phyloP scores from a whole-genome alignment of 768 basidiomycete species.

The Daedaleopsis sinensis region DNA sequence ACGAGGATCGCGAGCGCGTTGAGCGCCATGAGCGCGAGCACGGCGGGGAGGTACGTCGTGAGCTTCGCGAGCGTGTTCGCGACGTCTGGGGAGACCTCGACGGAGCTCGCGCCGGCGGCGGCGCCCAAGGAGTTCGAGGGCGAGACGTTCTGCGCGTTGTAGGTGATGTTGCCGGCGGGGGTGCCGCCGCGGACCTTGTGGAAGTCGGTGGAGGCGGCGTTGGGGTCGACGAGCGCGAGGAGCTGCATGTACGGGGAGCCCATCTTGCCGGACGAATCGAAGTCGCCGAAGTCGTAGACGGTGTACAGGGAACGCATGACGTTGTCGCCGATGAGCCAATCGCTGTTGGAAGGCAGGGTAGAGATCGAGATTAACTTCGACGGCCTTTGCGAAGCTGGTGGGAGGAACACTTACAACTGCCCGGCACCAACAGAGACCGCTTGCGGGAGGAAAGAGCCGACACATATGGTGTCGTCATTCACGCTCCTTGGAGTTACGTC shows the following conservation, averaged over 20 bases:
- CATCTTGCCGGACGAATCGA: constrained; percentile 61
- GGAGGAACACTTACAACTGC: constrained; percentile 58
- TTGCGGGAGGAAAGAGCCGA: constrained; percentile 78
- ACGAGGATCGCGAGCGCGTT: constrained; percentile 72
- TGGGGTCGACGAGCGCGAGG: constrained; percentile 67
- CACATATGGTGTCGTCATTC: constrained; percentile 52
- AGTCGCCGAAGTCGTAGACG: constrained; percentile 86
- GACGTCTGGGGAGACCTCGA: constrained; percentile 62
- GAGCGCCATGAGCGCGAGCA: constrained; percentile 76
- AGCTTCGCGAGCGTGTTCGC: constrained; percentile 63
- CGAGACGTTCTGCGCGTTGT: constrained; percentile 48
- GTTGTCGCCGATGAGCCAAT: constrained; percentile 84
- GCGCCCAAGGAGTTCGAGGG: constrained; percentile 30
- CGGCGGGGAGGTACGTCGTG: constrained; percentile 66
- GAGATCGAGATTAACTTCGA: constrained; percentile 6
- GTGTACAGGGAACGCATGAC: constrained; percentile 82
- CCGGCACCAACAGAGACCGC: constrained; percentile 55
- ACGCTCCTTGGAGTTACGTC: constrained; percentile 61
- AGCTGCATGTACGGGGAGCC: constrained; percentile 81
- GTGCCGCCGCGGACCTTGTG: constrained; percentile 66
- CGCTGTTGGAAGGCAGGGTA: constrained; percentile 43
- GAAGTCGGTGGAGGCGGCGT: constrained; percentile 73
- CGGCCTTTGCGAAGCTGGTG: not conserved
- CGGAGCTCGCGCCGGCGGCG: constrained; percentile 42
- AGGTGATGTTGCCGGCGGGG: constrained; percentile 69